Evolutionary conservation across 257 asterid species (phyloP).

Genomic region (Solanum dulcamara): DNA sequence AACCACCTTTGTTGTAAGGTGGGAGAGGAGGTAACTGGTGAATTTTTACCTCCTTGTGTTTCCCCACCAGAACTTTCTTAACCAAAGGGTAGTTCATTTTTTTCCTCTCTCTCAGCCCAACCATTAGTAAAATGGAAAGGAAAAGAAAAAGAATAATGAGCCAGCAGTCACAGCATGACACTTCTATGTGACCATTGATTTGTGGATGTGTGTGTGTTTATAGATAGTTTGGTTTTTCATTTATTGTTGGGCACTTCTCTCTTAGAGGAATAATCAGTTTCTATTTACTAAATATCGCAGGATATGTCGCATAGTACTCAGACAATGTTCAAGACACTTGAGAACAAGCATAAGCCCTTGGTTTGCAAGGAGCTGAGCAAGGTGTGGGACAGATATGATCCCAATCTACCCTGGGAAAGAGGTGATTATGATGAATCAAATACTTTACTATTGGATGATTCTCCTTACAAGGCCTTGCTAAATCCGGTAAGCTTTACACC

Average conservation of each 20-base stretch:
- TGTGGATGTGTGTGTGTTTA: neutral
- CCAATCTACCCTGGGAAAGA: slow-evolving; percentile 53
- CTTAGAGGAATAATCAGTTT: neutral
- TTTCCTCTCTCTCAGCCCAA: neutral
- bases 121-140: neutral
- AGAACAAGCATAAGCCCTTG: slow-evolving; percentile 62
- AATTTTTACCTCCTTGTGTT: neutral
- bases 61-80: neutral
- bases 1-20: neutral
- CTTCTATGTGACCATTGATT: neutral
- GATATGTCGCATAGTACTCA: slow-evolving; percentile 55
- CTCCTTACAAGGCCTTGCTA: slow-evolving; percentile 94
- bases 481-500: slow-evolving; percentile 58
- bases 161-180: neutral
- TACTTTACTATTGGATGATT: slow-evolving; percentile 80
- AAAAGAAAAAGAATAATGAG: neutral
- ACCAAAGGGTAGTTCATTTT: neutral
- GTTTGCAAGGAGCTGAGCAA: slow-evolving; percentile 75
- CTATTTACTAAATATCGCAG: slow-evolving; percentile 34
- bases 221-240: neutral
- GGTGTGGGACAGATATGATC: slow-evolving; percentile 59
- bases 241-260: neutral
- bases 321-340: slow-evolving; percentile 60
- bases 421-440: slow-evolving; percentile 77
- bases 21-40: neutral